Evolutionary conservation across 495 filamentous ascomycete species (phyloP).

Genomic region (Hyaloscypha variabilis): DNA sequence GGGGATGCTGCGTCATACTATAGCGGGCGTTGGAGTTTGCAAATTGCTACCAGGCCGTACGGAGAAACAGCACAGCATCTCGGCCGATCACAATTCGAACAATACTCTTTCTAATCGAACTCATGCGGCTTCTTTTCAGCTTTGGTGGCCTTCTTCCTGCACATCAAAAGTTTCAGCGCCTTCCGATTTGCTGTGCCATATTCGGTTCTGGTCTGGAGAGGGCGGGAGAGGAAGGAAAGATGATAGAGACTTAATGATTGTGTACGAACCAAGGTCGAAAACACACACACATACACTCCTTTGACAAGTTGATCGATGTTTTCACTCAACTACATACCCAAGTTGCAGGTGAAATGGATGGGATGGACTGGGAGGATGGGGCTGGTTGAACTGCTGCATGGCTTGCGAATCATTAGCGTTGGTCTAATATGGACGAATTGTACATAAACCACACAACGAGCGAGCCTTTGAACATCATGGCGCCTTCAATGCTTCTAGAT

Average conservation of each 20-base stretch:
- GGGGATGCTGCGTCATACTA: constrained; percentile 90
- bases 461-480: constrained; percentile 13
- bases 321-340: constrained; percentile 3
- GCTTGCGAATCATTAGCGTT: constrained; percentile 22
- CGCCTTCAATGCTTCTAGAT: neutral
- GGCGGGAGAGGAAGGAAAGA: neutral
- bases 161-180: constrained; percentile 2
- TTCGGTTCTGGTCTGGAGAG: neutral
- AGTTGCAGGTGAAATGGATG: neutral
- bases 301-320: neutral
- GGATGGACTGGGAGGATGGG: constrained; percentile 1
- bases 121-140: constrained; percentile 1
- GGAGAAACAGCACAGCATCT: constrained; percentile 1
- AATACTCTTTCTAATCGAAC: constrained; percentile 20
- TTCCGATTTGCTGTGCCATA: constrained; percentile 7
- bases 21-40: constrained; percentile 40
- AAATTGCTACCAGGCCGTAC: neutral
- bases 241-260: constrained; percentile 10
- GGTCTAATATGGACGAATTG: constrained; percentile 20
- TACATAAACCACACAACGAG: constrained; percentile 27
- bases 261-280: neutral
- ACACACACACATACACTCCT: neutral
- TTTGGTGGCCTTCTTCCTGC: neutral
- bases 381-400: constrained; percentile 11
- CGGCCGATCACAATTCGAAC: constrained; percentile 13